Percentiles rank a stretch among this genome's conserved stretches.
phyloP scores from a whole-genome alignment of 352 stramenopile genomes.

The Phytophthora pseudosyringae region DNA sequence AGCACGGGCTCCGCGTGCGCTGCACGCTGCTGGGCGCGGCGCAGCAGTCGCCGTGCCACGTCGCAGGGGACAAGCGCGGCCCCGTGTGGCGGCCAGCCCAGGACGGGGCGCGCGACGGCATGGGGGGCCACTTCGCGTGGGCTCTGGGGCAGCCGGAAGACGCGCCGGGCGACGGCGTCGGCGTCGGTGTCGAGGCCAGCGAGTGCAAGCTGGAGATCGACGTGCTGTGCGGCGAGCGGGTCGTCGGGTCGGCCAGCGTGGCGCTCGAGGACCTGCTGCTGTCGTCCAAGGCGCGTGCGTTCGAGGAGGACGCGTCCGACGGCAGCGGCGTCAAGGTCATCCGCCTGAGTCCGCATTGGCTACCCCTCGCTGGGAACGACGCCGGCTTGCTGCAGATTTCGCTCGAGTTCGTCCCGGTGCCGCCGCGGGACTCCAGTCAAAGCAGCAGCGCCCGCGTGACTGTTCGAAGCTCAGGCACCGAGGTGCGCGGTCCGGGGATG shows the following conservation, averaged over 20 bases:
- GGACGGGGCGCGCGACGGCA: slow-evolving; percentile 33
- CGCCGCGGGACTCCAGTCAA: slow-evolving; percentile 3
- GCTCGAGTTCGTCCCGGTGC: slow-evolving; percentile 53
- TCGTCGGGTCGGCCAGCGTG: slow-evolving; percentile 50
- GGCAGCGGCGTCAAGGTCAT: slow-evolving; percentile 17
- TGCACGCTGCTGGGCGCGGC: slow-evolving; percentile 51
- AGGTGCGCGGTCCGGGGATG: slow-evolving; percentile 4
- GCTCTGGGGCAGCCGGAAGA: slow-evolving; percentile 38
- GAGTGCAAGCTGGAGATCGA: slow-evolving; percentile 61
- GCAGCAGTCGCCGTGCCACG: slow-evolving; percentile 52
- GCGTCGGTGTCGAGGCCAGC: slow-evolving; percentile 20
- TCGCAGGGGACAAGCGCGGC: slow-evolving; percentile 43
- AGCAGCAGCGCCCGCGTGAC: not conserved
- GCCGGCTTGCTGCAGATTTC: slow-evolving; percentile 56
- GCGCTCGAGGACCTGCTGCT: slow-evolving; percentile 40
- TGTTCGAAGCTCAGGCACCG: slow-evolving; percentile 10
- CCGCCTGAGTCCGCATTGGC: slow-evolving; percentile 45
- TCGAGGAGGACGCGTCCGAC: slow-evolving; percentile 26
- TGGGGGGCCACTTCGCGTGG: slow-evolving; percentile 52
- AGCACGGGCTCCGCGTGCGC: slow-evolving; percentile 51
- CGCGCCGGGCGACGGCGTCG: not conserved
- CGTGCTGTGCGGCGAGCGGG: slow-evolving; percentile 56
- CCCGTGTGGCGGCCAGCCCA: slow-evolving; percentile 47
- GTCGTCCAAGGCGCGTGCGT: slow-evolving; percentile 26
- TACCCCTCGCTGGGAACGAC: slow-evolving; percentile 47